These are phyloP conservation scores for Peniophora sp. DNA, from an alignment of 1,284 basidiomycete species.

Conservation along the genomic window DNA sequence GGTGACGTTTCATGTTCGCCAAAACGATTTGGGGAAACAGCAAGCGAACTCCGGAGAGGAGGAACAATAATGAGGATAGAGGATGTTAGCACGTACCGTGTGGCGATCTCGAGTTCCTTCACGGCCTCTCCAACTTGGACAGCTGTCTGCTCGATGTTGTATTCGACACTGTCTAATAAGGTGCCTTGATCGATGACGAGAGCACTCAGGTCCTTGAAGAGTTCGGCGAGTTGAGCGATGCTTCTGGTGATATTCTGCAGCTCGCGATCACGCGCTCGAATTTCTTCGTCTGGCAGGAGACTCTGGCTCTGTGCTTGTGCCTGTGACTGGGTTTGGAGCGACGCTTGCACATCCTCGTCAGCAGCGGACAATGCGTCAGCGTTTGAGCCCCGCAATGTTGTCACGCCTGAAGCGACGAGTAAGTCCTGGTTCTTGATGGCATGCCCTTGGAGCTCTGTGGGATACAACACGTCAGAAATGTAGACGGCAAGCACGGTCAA, in stretches of 20 bases:
- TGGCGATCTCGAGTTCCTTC: slow-evolving; percentile 77
- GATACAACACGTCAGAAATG: slow-evolving; percentile 1
- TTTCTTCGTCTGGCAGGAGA: slow-evolving; percentile 32
- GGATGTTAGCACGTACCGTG: slow-evolving; percentile 42
- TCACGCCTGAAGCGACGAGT: slow-evolving; percentile 76
- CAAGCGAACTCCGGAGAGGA: slow-evolving; percentile 5
- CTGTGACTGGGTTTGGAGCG: slow-evolving; percentile 22
- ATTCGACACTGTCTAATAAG: slow-evolving; percentile 92
- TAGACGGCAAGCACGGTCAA: too few relatives aligned
- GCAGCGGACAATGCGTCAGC: slow-evolving; percentile 69
- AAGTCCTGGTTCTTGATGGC: slow-evolving; percentile 92
- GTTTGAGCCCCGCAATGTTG: slow-evolving; percentile 65
- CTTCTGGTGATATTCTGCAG: slow-evolving; percentile 89
- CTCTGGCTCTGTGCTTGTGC: too few relatives aligned
- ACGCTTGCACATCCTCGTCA: slow-evolving; percentile 78
- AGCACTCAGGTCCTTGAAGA: slow-evolving; percentile 91
- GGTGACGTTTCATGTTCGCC: neutral
- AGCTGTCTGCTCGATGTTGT: slow-evolving; percentile 92
- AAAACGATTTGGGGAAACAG: neutral
- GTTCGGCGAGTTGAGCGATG: slow-evolving; percentile 85
- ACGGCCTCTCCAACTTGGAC: slow-evolving; percentile 79
- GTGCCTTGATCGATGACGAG: slow-evolving; percentile 99
- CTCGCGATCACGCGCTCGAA: slow-evolving; percentile 68
- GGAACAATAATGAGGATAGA: slow-evolving; percentile 5
- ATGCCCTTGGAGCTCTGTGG: slow-evolving; percentile 82